phyloP scores from a whole-genome alignment of 225 moss, liverwort and hornwort genomes.

The Rhytidiadelphus loreus region DNA sequence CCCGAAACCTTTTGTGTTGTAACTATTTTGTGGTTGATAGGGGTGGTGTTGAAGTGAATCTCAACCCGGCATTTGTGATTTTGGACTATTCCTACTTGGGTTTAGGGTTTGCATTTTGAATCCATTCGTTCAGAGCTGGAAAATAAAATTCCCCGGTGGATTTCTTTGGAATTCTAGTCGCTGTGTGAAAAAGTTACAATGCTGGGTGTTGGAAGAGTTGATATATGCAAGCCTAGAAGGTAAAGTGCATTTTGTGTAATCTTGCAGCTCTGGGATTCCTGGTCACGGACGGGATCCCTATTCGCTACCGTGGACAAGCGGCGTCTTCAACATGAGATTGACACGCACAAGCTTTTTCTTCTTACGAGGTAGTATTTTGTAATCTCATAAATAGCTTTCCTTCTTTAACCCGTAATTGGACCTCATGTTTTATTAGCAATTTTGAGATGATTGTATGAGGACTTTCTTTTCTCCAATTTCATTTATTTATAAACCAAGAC shows the following conservation, averaged over 20 bases:
- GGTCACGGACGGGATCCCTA: conserved; percentile 29
- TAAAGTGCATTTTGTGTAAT: neutral
- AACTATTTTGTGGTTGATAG: neutral
- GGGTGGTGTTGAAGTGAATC: neutral
- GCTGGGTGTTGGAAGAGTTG: neutral
- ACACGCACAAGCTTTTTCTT: conserved; percentile 86
- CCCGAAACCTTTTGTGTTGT: neutral
- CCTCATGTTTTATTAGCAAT: neutral
- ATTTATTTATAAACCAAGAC: neutral
- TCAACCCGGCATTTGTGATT: neutral
- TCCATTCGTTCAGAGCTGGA: neutral
- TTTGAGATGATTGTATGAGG: neutral
- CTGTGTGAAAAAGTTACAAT: neutral
- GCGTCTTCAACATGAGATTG: conserved; percentile 82
- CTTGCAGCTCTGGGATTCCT: conserved; percentile 46
- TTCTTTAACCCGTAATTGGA: neutral
- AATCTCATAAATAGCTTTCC: neutral
- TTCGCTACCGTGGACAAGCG: conserved; percentile 60
- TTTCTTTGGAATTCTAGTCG: neutral
- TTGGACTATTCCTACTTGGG: neutral
- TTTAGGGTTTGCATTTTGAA: neutral
- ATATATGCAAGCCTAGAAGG: neutral
- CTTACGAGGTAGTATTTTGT: conserved; percentile 65
- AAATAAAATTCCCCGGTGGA: neutral
- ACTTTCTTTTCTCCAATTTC: neutral